A percentile compares a stretch with the other conserved stretches of the same genome.
Conservation (phyloP, 345 rosid species). For the Pistacia integerrima region DNA sequence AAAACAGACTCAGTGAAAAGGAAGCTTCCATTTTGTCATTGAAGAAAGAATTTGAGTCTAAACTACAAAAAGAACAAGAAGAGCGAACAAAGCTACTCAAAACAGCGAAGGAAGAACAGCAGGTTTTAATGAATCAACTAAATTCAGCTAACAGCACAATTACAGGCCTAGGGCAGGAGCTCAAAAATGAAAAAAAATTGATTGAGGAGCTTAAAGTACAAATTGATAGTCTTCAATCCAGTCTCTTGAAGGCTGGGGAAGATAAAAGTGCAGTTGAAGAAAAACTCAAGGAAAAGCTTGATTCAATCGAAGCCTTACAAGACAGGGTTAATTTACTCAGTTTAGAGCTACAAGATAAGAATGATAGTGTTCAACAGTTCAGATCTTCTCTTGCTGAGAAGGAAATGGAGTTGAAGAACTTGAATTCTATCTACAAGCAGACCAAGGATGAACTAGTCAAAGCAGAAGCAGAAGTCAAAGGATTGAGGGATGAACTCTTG, state of each 20-base stretch:
- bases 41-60: slow-evolving; percentile 63
- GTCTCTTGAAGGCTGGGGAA: slow-evolving; percentile 54
- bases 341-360: slow-evolving; percentile 66
- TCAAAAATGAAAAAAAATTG: slow-evolving; percentile 59
- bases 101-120: slow-evolving; percentile 63
- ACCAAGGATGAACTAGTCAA: slow-evolving; percentile 51
- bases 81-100: slow-evolving; percentile 48
- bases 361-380: slow-evolving; percentile 49
- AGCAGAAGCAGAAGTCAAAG: slow-evolving; percentile 51
- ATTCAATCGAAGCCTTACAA: slow-evolving; percentile 49
- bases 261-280: slow-evolving; percentile 60
- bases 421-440: slow-evolving; percentile 46
- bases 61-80: slow-evolving; percentile 63
- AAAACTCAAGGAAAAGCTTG: slow-evolving; percentile 56
- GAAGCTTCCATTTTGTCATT: slow-evolving; percentile 54
- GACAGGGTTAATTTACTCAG: slow-evolving; percentile 56
- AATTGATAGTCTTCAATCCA: slow-evolving; percentile 51
- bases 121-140: slow-evolving; percentile 52
- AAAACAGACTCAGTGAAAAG: slow-evolving; percentile 59
- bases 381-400: slow-evolving; percentile 50
- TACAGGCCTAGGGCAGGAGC: slow-evolving; percentile 68
- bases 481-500: slow-evolving; percentile 43
- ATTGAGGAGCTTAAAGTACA: slow-evolving; percentile 54
- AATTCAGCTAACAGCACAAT: slow-evolving; percentile 63
- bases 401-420: slow-evolving; percentile 57